Evolutionary conservation across 2,329 filamentous ascomycete species (phyloP), one percentile per base, ranked within the genome.

Genomic region (Monilinia fructicola): DNA sequence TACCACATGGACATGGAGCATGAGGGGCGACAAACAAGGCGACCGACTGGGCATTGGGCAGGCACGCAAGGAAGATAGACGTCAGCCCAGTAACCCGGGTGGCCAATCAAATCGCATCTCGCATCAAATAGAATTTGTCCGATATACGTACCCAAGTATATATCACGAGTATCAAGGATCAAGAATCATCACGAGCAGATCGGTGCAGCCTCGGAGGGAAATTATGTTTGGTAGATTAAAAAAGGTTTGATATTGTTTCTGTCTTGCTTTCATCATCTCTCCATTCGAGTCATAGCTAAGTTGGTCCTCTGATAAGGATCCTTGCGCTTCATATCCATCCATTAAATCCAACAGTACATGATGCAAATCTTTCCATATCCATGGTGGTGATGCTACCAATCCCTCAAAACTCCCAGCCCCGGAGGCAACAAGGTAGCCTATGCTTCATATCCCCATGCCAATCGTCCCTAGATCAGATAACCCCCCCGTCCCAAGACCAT

Each of bases 341-440:
- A 53, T 53, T 53, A 53, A 18, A 18, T 23, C 23, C 48, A 52
- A 53, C 31, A 53, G 21, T 59, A 59, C 55, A 59, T 31, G 42
- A 46, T 26, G 55, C 55, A 35, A 59, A 46, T 59, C 55, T 59
- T 59, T 59, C 55, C 55, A 44, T 35, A 10, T n/a, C 55, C 55
- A 59, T 59, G 40, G 55, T 14, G 55, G 55, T 59, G 55, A 59
- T 59, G 55, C 55, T 46, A 59, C 55, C 55, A 31, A 44, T 58
- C 35, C 55, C 28, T 44, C 9, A 55, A 59, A 59, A 59, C 55
- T 59, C 55, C 55, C 11, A 23, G 40, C 40, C 23, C 42, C 55
- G 12, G 5, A 35, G 31, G 31, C 9, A 35, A 35, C 23, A 14
- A 18, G 55, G 40, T 59, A 46, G 46, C 55, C 55, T 31, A n/a